A percentile compares a stretch with the other conserved stretches of the same genome.
Conservation (phyloP, 768 basidiomycete genomes). For the Suillus plorans region DNA sequence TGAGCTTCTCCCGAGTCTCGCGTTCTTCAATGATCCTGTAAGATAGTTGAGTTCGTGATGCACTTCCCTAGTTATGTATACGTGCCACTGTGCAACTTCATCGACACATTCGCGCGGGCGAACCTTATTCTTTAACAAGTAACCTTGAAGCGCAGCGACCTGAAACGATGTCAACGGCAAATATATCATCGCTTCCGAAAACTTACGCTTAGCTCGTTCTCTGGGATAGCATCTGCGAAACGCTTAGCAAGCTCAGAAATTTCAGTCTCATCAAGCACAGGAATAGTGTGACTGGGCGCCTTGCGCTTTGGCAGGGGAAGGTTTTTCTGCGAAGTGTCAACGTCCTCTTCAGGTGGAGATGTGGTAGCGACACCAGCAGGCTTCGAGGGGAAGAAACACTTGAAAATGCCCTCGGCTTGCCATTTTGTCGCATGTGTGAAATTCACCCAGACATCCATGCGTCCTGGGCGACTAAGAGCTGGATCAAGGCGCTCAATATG, state of each 20-base stretch:
- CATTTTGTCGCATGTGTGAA: slow-evolving; percentile 89
- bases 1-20: slow-evolving; percentile 79
- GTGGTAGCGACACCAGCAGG: slow-evolving; percentile 13
- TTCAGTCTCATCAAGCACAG: slow-evolving; percentile 72
- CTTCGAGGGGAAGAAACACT: slow-evolving; percentile 86
- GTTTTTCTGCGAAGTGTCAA: slow-evolving; percentile 63
- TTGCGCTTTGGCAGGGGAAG: slow-evolving; percentile 69
- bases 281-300: slow-evolving; percentile 53
- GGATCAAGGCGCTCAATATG: slow-evolving; percentile 93
- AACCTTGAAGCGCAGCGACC: slow-evolving; percentile 85
- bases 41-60: slow-evolving; percentile 6
- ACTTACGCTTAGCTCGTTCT: slow-evolving; percentile 83
- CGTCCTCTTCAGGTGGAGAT: slow-evolving; percentile 15
- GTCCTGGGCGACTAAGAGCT: slow-evolving; percentile 83
- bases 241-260: slow-evolving; percentile 76
- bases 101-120: slow-evolving; percentile 85
- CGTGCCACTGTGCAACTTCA: slow-evolving; percentile 72
- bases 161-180: slow-evolving; percentile 26
- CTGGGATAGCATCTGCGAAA: slow-evolving; percentile 81
- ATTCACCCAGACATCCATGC: slow-evolving; percentile 92
- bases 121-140: slow-evolving; percentile 86
- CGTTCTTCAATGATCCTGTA: slow-evolving; percentile 69
- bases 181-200: background rate
- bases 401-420: slow-evolving; percentile 93
- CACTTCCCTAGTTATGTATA: slow-evolving; percentile 10